Conservation (phyloP, 2,329 filamentous ascomycete species). For the Decorospora gaudefroyi region DNA sequence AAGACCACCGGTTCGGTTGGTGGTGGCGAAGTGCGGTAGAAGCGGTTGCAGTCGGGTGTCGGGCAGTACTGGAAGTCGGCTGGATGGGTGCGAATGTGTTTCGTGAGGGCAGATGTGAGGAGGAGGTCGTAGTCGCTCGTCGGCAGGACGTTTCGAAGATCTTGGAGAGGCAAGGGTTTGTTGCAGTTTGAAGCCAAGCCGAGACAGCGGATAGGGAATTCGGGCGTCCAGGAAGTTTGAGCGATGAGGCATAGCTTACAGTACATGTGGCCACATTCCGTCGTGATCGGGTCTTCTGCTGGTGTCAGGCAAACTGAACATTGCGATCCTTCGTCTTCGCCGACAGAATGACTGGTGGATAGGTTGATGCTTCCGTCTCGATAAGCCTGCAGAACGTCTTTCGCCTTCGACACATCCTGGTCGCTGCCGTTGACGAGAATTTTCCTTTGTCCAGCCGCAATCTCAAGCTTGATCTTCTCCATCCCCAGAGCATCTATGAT, state of each 20-base stretch:
- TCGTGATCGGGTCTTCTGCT: constrained; percentile 2
- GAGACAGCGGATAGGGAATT: not conserved
- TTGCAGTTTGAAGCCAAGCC: not conserved
- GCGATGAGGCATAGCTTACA: not conserved
- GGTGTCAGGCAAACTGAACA: constrained; percentile 5
- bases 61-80: constrained; percentile 5
- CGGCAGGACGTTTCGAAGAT: constrained; percentile 1
- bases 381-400: no score
- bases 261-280: constrained; percentile 1
- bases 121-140: constrained; percentile 1
- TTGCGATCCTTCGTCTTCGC: no score
- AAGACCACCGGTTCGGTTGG: not conserved
- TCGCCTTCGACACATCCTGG: constrained; percentile 4
- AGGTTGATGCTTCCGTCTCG: no score
- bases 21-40: not conserved
- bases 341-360: constrained; percentile 6
- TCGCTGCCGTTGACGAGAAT: constrained; percentile 21
- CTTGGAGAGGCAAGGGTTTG: not conserved
- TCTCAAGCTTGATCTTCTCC: constrained; percentile 21
- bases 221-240: not conserved
- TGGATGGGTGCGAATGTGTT: not conserved
- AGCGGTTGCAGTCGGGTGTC: constrained; percentile 2
- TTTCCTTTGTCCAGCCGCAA: constrained; percentile 20
- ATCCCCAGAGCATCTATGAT: constrained; percentile 21
- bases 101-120: not conserved